Conservation (phyloP, 108 stramenopile species). For the Pseudonitzschia delicatissima region DNA sequence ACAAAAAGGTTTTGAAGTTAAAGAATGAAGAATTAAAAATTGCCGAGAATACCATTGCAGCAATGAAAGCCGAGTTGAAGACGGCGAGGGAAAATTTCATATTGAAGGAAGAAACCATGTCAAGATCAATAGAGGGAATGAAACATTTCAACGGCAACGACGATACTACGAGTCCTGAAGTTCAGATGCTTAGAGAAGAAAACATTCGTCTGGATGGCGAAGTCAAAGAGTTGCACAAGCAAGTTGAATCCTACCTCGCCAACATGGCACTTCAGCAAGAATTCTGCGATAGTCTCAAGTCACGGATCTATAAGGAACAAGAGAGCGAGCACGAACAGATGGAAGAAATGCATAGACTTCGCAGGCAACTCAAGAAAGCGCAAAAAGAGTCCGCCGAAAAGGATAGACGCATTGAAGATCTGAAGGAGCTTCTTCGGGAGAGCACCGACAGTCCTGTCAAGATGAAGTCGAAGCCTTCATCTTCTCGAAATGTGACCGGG, state of each 20-base stretch:
- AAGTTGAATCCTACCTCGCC: constrained; percentile 7
- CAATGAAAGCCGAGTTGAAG: background rate
- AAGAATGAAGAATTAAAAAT: constrained; percentile 2
- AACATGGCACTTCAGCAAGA: constrained; percentile 13
- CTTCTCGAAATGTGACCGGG: background rate
- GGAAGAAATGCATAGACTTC: constrained; percentile 9
- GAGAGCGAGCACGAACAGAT: constrained; percentile 7
- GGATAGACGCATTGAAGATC: background rate
- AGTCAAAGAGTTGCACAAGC: background rate
- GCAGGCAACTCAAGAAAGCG: constrained; percentile 2
- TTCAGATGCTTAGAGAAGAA: background rate
- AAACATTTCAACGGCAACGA: background rate
- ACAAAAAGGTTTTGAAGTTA: constrained; percentile 1
- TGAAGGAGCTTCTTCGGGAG: background rate
- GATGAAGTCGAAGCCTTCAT: background rate
- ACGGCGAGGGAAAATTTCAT: background rate
- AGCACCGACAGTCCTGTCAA: background rate
- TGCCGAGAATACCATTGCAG: background rate
- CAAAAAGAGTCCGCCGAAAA: constrained; percentile 1
- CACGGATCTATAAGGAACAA: constrained; percentile 11
- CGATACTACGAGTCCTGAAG: background rate
- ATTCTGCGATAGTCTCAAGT: constrained; percentile 4
- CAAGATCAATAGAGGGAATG: background rate
- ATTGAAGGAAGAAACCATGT: background rate
- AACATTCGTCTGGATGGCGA: background rate